Base-by-base conservation (phyloP, 352 stramenopile species). In the Globisporangium acanthophoron region DNA sequence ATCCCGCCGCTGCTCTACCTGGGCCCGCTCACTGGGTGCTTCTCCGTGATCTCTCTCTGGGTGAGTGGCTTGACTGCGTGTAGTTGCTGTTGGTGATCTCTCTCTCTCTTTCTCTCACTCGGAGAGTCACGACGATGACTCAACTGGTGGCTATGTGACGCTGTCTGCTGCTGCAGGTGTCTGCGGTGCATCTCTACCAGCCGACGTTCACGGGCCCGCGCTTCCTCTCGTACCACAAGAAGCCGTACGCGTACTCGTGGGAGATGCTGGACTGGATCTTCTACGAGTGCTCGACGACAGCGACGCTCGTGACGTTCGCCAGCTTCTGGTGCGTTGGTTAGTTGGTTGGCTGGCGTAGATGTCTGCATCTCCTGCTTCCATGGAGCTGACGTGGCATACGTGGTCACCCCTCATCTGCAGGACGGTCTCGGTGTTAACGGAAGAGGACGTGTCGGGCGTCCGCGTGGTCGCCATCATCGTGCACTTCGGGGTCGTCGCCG, bases 231-330 rank as follows among this genome's bases (percentile, higher is more conserved):
- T 71, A 83, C 51, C 73, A 78, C 21, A 75, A 73, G 57, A 70
- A 70, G 7, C 71, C 77, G 40, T 71, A 67, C n/a, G 61, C 71
- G 24, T 78, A 64, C 27, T 88, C 78, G 41, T 86, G 75, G 78
- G 75, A 86, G 39, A 82, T 86, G 56, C 53, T 88, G 29, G 78
- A 86, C 58, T 85, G 75, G 75, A 72, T 88, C 41, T 78, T 86
- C 45, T 83, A 76, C 55, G 73, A 90, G 53, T 74, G 75, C 20
- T 85, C 74, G 5, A 74, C 74, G 3, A 81, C 76, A 1, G 58
- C 64, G 27, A 65, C 73, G 4, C 53, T 86, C 40, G 67, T 79
- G 29, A 48, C 67, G 3, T 85, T 88, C 27, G 49, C 74, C 6
- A 74, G 71, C 50, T 87, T 85, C 50, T 88, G 78, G 70, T 81